A percentile compares a stretch with the other conserved stretches of the same genome.
Evolutionary conservation across 139 green algal species (phyloP).

Genomic region (Chlamydomonas eustigma): DNA sequence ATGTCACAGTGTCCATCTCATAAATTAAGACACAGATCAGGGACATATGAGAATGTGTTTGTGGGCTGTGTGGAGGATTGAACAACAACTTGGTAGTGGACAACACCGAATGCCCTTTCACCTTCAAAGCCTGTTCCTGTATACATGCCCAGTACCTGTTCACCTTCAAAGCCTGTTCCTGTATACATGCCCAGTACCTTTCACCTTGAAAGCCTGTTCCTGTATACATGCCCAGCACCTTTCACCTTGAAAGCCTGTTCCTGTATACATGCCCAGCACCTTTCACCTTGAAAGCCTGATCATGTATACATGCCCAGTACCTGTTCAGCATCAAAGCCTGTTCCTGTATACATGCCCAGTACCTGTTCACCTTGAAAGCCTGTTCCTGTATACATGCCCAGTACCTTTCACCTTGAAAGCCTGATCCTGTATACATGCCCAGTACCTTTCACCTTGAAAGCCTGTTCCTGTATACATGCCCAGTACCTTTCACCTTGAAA

Average conservation of each 20-base stretch:
- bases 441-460: no score
- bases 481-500: no score
- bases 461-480: no score
- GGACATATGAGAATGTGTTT: no score
- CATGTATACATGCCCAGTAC: not conserved
- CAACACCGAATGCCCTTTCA: slow-evolving; percentile 36
- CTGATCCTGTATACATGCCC: slow-evolving; percentile 36
- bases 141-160: slow-evolving; percentile 41
- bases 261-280: no score
- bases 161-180: slow-evolving; percentile 37
- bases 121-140: slow-evolving; percentile 36
- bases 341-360: slow-evolving; percentile 38
- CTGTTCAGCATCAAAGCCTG: not conserved
- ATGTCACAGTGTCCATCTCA: no score
- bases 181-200: not conserved
- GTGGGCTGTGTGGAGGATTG: no score
- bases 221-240: slow-evolving; percentile 38
- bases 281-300: no score
- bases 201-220: slow-evolving; percentile 7
- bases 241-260: no score
- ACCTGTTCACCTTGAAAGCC: slow-evolving; percentile 13
- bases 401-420: slow-evolving; percentile 51
- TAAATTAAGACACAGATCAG: no score
- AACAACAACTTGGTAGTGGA: no score
- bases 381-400: not conserved